Conservation (phyloP, 2,329 filamentous ascomycete genomes). For the Aspergillus sp. region DNA sequence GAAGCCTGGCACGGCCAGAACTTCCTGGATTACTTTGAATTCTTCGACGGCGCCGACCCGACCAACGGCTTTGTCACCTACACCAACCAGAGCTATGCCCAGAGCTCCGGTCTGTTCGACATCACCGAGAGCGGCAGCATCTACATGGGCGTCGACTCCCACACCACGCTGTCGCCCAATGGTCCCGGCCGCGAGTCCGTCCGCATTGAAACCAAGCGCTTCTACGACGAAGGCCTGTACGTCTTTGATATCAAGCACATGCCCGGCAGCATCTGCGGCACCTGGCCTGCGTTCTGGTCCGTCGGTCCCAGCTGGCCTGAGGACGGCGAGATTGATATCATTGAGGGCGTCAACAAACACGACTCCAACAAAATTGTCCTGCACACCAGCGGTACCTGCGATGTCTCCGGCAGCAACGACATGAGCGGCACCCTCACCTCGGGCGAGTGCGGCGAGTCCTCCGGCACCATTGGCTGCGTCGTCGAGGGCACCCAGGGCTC, state of each 20-base stretch:
- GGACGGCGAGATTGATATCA: conserved; percentile 52
- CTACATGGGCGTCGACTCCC: conserved; percentile 48
- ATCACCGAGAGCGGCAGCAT: conserved; percentile 34
- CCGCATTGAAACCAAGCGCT: conserved; percentile 45
- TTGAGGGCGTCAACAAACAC: conserved; percentile 52
- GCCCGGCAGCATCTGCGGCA: conserved; percentile 49
- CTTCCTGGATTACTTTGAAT: conserved; percentile 52
- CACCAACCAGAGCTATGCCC: conserved; percentile 40
- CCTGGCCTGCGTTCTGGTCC: conserved; percentile 53
- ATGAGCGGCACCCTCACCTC: conserved; percentile 52
- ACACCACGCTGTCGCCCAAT: conserved; percentile 32
- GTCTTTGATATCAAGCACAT: conserved; percentile 50
- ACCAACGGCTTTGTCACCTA: conserved; percentile 54
- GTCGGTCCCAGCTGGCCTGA: conserved; percentile 42
- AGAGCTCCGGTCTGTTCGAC: conserved; percentile 35
- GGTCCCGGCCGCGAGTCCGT: conserved; percentile 44
- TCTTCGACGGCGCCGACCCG: conserved; percentile 48
- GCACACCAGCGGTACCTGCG: conserved; percentile 48
- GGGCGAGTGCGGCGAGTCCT: conserved; percentile 48
- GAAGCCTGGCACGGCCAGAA: conserved; percentile 45
- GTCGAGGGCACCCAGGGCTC: conserved; percentile 39
- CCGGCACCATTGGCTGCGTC: conserved; percentile 40
- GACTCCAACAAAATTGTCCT: conserved; percentile 47
- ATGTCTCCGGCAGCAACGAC: conserved; percentile 38
- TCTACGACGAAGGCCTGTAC: conserved; percentile 47